A percentile compares a stretch with the other conserved stretches of the same genome.
phyloP scores from a whole-genome alignment of 768 basidiomycete genomes.

The Boletus edulis region DNA sequence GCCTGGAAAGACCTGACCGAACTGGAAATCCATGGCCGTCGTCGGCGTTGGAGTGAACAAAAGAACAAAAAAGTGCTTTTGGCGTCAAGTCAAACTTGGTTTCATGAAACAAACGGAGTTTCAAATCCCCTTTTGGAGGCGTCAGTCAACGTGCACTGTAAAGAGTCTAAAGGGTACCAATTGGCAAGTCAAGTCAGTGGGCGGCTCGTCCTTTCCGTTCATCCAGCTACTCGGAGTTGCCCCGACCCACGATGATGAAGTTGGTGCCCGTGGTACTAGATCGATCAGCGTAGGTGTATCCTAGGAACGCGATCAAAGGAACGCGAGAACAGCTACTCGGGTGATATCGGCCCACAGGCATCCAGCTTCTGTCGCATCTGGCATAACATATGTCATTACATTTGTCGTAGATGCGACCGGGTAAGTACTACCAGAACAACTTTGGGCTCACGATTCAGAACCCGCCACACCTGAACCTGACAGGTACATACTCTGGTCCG shows the following conservation, averaged over 20 bases:
- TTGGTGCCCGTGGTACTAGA: too few species aligned
- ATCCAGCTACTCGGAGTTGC: too few species aligned
- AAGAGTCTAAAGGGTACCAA: too few species aligned
- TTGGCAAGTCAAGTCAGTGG: too few species aligned
- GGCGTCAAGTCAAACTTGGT: not conserved
- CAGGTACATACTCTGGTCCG: not conserved
- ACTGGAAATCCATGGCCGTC: slow-evolving; percentile 17
- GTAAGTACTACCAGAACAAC: not conserved
- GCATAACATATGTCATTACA: not conserved
- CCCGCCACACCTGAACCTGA: too few species aligned
- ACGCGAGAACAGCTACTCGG: too few species aligned
- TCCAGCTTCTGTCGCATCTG: too few species aligned
- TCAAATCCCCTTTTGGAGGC: slow-evolving; percentile 21
- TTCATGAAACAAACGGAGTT: slow-evolving; percentile 29
- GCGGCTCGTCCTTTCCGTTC: too few species aligned
- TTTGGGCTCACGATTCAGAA: not conserved
- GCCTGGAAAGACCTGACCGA: slow-evolving; percentile 43
- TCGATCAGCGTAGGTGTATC: too few species aligned
- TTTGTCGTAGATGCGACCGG: not conserved
- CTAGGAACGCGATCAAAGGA: too few species aligned
- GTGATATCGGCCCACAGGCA: too few species aligned
- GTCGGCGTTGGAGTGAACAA: slow-evolving; percentile 3
- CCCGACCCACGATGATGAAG: too few species aligned
- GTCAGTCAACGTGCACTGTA: not conserved
- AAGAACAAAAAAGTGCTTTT: not conserved